Base-by-base conservation (phyloP, 805 yeast genomes). In the Cyberlindnera maritima region DNA sequence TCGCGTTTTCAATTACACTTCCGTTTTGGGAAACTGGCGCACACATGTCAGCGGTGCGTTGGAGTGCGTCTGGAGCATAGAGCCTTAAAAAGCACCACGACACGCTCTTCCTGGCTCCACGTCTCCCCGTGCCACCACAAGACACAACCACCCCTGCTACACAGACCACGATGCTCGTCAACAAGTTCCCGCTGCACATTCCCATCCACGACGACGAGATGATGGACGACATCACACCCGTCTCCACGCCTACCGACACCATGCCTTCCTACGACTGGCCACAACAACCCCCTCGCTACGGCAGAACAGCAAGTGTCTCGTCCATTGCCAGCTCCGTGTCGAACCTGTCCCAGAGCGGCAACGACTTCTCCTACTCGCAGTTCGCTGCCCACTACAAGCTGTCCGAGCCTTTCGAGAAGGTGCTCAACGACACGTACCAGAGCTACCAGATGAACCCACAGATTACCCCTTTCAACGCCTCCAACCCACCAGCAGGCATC, bases 401-500 rank as follows among this genome's bases (percentile, higher is more conserved):
- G 5, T 64, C 75, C 1, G 61, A 60, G 4, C 58, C 52, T 6
- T 79, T 79, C 52, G 79, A 80, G 53, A 67, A 64, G 19, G 56
- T 76, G 13, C 61, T 83, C 20, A 56, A 72, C 55, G 70, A 69
- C 34, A 67, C 71, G 4, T 81, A 81, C 56, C 76, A 76, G 43
- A 57, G 66, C 9, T 69, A 76, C 46, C 72, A 77, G 14, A 70
- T 70, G 40, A 79, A 75, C 55, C 89, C 90, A 7, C 76, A 79
- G 29, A 69, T 74, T 8, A 83, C 91, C 0, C 91, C 91, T 0
- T 84, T 84, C 58, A 82, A 82, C 52, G 75, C 78, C 15, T 61
- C 70, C 36, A 76, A 76, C 56, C 90, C 89, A 8, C 89, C 90
- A 0, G 73, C 83, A 1, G 89, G 89, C 1, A 73, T 84, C 3